A percentile compares a stretch with the other conserved stretches of the same genome.
phyloP scores from a whole-genome alignment of 1,139 yeast genomes.

The Saccharomyces hybrid region DNA sequence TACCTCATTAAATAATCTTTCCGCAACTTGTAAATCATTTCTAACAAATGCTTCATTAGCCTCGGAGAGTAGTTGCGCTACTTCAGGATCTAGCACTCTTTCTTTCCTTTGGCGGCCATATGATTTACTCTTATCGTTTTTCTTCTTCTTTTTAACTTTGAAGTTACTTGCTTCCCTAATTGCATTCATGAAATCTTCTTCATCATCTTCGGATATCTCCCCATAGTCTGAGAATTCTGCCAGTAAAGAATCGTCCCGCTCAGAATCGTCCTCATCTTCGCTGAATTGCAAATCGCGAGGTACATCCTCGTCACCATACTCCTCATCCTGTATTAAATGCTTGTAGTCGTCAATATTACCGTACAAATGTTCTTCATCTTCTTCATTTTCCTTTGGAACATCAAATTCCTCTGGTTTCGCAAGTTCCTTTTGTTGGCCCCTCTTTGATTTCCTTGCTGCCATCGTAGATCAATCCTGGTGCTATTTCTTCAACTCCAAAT shows the following conservation, averaged over 20 bases:
- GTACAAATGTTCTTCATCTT: conserved; percentile 26
- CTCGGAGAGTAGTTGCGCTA: conserved; percentile 51
- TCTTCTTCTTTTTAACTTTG: conserved; percentile 41
- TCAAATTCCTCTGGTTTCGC: background rate
- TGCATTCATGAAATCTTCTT: conserved; percentile 49
- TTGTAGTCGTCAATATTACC: conserved; percentile 25
- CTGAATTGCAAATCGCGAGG: conserved; percentile 10
- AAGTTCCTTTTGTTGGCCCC: background rate
- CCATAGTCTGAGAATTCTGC: conserved; percentile 35
- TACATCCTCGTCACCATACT: conserved; percentile 13
- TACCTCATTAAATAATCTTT: conserved; percentile 60
- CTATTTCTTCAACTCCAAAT: background rate
- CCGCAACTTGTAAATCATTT: conserved; percentile 58
- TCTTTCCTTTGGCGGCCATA: conserved; percentile 29
- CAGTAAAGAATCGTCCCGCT: conserved; percentile 26
- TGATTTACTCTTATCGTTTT: conserved; percentile 31
- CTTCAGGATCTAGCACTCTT: conserved; percentile 61
- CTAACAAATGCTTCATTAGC: conserved; percentile 78
- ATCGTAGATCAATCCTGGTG: background rate
- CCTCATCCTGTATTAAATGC: conserved; percentile 18
- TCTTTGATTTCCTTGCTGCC: background rate
- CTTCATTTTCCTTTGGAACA: conserved; percentile 12
- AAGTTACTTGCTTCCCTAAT: conserved; percentile 57
- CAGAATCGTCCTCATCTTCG: conserved; percentile 24
- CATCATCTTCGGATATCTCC: conserved; percentile 33